Evolutionary conservation across 2,329 filamentous ascomycete genomes (phyloP).

Genomic region (Fusarium concolor): DNA sequence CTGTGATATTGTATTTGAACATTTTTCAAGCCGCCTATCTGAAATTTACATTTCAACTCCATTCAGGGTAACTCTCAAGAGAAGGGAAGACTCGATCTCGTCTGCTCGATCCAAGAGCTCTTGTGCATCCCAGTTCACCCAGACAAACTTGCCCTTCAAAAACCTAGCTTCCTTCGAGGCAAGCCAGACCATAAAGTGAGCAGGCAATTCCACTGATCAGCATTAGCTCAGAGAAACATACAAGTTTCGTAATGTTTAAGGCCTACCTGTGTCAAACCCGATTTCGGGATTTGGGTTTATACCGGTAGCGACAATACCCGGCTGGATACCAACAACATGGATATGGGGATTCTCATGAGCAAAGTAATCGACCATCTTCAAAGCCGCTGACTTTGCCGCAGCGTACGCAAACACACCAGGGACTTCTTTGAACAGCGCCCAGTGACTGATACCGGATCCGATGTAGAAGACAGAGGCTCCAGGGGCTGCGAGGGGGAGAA

Average conservation of each 20-base stretch:
- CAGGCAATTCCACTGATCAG: slow-evolving; percentile 5
- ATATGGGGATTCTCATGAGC: slow-evolving; percentile 52
- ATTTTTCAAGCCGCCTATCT: too few species aligned
- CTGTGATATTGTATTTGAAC: too few species aligned
- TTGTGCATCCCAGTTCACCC: slow-evolving; percentile 17
- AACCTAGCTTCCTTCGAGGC: background rate
- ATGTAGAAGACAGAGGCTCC: slow-evolving; percentile 40
- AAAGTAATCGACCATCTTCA: slow-evolving; percentile 53
- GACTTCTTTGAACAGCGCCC: slow-evolving; percentile 23
- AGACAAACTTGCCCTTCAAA: slow-evolving; percentile 5
- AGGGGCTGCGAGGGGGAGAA: slow-evolving; percentile 27
- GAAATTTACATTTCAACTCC: background rate
- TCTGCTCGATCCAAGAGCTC: background rate
- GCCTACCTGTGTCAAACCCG: slow-evolving; percentile 4
- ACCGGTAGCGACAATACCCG: slow-evolving; percentile 55
- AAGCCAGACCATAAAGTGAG: slow-evolving; percentile 26
- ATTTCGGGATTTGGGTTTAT: slow-evolving; percentile 34
- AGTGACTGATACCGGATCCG: slow-evolving; percentile 36
- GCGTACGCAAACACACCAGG: slow-evolving; percentile 48
- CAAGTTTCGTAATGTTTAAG: rapidly evolving
- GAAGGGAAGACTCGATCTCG: background rate
- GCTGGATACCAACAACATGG: slow-evolving; percentile 55
- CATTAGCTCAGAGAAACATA: background rate
- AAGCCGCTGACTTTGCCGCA: slow-evolving; percentile 50
- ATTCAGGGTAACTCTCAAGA: background rate